Evolutionary conservation across 2,329 filamentous ascomycete species (phyloP).

Genomic region (Nectriaceae sp.): DNA sequence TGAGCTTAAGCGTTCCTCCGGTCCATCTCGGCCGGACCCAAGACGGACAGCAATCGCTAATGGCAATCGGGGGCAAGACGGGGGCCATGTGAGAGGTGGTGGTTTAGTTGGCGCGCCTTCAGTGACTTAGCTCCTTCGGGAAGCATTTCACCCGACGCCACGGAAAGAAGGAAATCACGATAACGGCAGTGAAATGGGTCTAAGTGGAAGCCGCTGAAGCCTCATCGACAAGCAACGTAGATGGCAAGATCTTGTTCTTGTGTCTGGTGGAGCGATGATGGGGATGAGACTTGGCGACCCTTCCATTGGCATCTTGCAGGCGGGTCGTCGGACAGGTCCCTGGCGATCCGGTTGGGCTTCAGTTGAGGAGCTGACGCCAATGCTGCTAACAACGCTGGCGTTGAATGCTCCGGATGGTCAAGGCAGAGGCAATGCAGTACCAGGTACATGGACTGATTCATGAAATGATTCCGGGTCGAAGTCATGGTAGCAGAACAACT

Average conservation of each 20-base stretch:
- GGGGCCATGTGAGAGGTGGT: conserved; percentile 15
- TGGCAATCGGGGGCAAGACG: conserved; percentile 6
- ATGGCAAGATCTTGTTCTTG: no score
- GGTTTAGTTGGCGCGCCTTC: conserved; percentile 20
- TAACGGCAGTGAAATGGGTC: neutral
- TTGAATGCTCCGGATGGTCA: no score
- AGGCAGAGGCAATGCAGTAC: no score
- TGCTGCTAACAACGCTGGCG: neutral
- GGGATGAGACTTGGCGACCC: no score
- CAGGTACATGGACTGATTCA: no score
- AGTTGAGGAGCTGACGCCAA: conserved; percentile 20
- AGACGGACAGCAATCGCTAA: no score
- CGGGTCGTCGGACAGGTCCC: conserved; percentile 24
- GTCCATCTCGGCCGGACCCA: conserved; percentile 27
- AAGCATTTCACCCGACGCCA: conserved; percentile 26
- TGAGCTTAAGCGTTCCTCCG: conserved; percentile 14
- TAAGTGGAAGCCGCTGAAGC: neutral
- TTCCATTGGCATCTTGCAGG: conserved; percentile 23
- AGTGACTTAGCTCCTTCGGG: conserved; percentile 25
- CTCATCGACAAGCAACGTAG: conserved; percentile 13
- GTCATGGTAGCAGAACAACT: no score
- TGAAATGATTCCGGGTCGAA: no score
- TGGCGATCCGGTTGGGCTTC: conserved; percentile 23
- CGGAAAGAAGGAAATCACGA: conserved; percentile 19
- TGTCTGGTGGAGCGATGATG: no score